These are phyloP conservation scores for Cercospora citrullina DNA, from an alignment of 2,329 filamentous ascomycete species.

Conservation along the genomic window DNA sequence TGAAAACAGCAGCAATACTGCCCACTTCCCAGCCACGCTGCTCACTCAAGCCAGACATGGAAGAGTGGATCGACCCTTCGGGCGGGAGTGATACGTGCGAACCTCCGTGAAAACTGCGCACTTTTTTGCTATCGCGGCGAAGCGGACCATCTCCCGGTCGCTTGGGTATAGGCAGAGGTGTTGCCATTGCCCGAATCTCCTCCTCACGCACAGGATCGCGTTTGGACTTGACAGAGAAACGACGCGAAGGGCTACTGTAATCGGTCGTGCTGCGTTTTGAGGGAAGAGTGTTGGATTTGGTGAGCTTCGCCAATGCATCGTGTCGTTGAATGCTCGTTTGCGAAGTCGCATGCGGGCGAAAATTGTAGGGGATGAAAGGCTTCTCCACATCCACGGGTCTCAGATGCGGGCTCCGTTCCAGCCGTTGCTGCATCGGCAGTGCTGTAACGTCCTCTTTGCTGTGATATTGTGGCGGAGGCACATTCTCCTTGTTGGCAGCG, in stretches of 20 bases:
- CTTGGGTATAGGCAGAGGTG: conserved; percentile 61
- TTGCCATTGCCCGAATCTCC: conserved; percentile 83
- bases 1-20: conserved; percentile 67
- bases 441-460: conserved; percentile 52
- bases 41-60: conserved; percentile 73
- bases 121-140: conserved; percentile 65
- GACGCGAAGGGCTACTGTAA: conserved; percentile 57
- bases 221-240: conserved; percentile 69
- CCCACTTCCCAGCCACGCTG: conserved; percentile 77
- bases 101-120: conserved; percentile 59
- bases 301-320: conserved; percentile 22
- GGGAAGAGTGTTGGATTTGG: conserved; percentile 36
- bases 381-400: conserved; percentile 44
- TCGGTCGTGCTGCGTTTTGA: conserved; percentile 47
- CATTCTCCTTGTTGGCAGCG: conserved; percentile 29
- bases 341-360: conserved; percentile 36
- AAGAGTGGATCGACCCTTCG: conserved; percentile 73
- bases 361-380: conserved; percentile 48
- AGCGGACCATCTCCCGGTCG: conserved; percentile 51
- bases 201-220: conserved; percentile 78
- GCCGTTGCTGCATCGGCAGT: conserved; percentile 43
- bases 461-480: conserved; percentile 21
- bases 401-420: conserved; percentile 51
- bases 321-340: conserved; percentile 34
- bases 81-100: conserved; percentile 76